Evolutionary conservation across 202 grass and related monocot genomes (phyloP).

Genomic region (Panicum virgatum): DNA sequence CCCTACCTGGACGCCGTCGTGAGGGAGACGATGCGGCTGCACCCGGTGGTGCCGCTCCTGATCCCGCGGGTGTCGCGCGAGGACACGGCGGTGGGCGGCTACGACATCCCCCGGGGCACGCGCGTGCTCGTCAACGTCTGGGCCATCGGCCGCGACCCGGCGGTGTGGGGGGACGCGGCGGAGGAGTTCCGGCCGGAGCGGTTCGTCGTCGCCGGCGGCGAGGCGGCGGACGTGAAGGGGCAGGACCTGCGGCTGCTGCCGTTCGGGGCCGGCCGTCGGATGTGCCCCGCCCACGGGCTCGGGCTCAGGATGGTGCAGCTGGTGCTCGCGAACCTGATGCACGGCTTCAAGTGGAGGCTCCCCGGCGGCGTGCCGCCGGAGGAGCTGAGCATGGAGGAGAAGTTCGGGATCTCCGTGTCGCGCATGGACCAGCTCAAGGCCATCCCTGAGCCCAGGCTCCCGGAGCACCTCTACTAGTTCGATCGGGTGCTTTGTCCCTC

Average conservation of each 20-base stretch:
- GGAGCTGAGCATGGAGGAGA: background rate
- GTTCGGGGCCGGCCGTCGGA: background rate
- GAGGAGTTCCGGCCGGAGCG: constrained; percentile 51
- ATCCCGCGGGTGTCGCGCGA: background rate
- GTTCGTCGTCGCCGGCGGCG: constrained; percentile 13
- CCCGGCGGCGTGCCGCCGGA: background rate
- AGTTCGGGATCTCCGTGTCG: background rate
- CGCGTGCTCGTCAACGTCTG: background rate
- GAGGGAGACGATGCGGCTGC: background rate
- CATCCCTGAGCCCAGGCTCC: background rate
- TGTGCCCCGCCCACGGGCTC: background rate
- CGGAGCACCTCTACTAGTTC: background rate
- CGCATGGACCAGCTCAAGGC: background rate
- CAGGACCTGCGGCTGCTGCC: background rate
- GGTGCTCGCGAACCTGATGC: background rate
- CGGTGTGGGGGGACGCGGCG: background rate
- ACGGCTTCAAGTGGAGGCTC: background rate
- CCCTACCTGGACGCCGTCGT: background rate
- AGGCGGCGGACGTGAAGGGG: background rate
- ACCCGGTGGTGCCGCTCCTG: background rate
- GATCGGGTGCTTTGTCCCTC: too few relatives aligned
- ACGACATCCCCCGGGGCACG: background rate
- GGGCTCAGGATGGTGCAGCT: background rate
- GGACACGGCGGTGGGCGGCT: background rate
- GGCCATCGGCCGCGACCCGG: background rate